These are phyloP conservation scores for Cladosporium sp. DNA, from an alignment of 2,329 filamentous ascomycete species.

Conservation along the genomic window DNA sequence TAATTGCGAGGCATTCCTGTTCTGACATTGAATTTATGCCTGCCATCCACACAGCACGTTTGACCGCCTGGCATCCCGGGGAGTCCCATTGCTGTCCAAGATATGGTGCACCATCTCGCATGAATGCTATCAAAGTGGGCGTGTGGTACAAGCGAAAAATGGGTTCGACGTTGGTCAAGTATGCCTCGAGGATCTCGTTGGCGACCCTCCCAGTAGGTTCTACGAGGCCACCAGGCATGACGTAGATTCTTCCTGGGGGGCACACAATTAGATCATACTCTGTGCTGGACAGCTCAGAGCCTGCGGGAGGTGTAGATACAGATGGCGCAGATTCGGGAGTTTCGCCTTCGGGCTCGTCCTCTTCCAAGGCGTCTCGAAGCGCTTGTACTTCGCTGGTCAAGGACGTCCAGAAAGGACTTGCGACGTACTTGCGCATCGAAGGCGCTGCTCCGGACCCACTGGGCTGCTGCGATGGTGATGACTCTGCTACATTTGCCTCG, in stretches of 20 bases:
- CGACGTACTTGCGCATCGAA: conserved; percentile 26
- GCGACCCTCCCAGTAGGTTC: conserved; percentile 14
- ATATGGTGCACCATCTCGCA: conserved; percentile 23
- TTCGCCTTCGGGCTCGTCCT: conserved; percentile 21
- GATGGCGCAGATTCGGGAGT: conserved; percentile 8
- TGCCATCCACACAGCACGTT: conserved; percentile 29
- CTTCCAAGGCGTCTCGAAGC: conserved; percentile 29
- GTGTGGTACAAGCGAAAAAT: conserved; percentile 28
- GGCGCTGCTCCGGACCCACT: conserved; percentile 12
- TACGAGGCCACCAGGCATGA: conserved; percentile 25
- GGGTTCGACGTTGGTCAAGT: conserved; percentile 26
- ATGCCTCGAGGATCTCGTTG: conserved; percentile 24
- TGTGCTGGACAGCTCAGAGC: conserved; percentile 1
- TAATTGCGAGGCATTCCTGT: conserved; percentile 23
- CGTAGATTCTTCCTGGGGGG: conserved; percentile 27
- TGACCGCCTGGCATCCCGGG: conserved; percentile 24
- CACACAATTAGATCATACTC: conserved; percentile 30
- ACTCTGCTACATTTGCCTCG: neutral
- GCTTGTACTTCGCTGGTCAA: conserved; percentile 30
- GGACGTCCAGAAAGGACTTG: conserved; percentile 29
- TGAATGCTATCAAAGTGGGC: conserved; percentile 22
- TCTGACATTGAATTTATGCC: conserved; percentile 29
- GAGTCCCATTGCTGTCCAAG: conserved; percentile 22
- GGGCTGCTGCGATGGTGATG: neutral
- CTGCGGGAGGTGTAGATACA: neutral